A percentile compares a stretch with the other conserved stretches of the same genome.
Conservation (phyloP, 2,329 filamentous ascomycete genomes). For the Sarocladium brachiariae region DNA sequence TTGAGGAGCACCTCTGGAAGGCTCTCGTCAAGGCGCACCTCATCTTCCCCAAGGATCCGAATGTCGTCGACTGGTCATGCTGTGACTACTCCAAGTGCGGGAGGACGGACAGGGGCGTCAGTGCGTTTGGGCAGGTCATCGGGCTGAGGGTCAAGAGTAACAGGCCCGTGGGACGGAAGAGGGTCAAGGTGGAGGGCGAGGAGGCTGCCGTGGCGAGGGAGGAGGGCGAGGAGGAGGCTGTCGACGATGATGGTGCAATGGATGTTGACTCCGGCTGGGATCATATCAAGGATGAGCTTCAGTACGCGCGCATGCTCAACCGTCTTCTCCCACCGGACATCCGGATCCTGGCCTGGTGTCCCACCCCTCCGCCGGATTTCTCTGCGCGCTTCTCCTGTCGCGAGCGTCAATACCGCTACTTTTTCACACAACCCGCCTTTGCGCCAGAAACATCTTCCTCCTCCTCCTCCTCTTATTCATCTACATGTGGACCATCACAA, state of each 20-base stretch:
- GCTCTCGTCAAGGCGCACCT: constrained; percentile 75
- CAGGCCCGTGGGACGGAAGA: constrained; percentile 43
- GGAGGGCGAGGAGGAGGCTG: background rate
- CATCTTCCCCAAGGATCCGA: constrained; percentile 62
- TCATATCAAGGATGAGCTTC: constrained; percentile 71
- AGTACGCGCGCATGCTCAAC: constrained; percentile 80
- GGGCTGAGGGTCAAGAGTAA: constrained; percentile 76
- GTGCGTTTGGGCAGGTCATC: constrained; percentile 94
- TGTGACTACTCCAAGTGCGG: constrained; percentile 95
- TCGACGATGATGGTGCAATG: constrained; percentile 13
- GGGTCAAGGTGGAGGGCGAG: constrained; percentile 17
- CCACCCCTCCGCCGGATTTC: constrained; percentile 69
- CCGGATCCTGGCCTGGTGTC: constrained; percentile 87
- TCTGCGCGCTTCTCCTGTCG: constrained; percentile 89
- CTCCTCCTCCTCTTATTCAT: too few species aligned
- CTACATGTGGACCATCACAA: too few species aligned
- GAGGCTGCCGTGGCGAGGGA: constrained; percentile 16
- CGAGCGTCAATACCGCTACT: constrained; percentile 89
- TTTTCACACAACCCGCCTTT: constrained; percentile 93
- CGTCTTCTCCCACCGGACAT: constrained; percentile 84
- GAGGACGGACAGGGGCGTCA: constrained; percentile 86
- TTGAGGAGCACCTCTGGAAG: constrained; percentile 93
- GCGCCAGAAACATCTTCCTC: constrained; percentile 42
- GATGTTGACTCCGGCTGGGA: constrained; percentile 40
- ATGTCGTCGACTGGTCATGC: constrained; percentile 68